Conservation (phyloP, 2,329 filamentous ascomycete species). For the Thelonectria blattea region DNA sequence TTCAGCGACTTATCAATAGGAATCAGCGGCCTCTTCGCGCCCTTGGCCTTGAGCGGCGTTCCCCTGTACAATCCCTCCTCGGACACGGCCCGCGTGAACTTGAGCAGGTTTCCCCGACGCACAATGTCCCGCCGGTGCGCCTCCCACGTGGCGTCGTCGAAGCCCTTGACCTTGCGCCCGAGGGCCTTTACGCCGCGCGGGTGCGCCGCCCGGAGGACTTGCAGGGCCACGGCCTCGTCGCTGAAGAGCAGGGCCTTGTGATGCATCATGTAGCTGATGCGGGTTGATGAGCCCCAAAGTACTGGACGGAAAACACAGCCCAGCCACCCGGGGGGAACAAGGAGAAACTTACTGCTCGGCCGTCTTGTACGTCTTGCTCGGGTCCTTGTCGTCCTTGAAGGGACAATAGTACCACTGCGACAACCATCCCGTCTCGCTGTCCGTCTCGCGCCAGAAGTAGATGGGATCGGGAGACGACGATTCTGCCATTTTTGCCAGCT, state of each 20-base stretch:
- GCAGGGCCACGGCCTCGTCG: constrained; percentile 49
- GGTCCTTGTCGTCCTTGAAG: constrained; percentile 51
- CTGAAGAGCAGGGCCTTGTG: constrained; percentile 58
- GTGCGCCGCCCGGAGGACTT: constrained; percentile 54
- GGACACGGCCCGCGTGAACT: constrained; percentile 58
- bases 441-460: constrained; percentile 58
- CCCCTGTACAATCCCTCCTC: constrained; percentile 38
- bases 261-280: constrained; percentile 59
- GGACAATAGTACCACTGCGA: constrained; percentile 65
- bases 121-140: constrained; percentile 60
- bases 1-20: constrained; percentile 49
- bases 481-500: constrained; percentile 15
- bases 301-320: neutral
- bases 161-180: constrained; percentile 60
- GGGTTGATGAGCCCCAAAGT: neutral
- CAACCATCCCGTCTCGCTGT: constrained; percentile 59
- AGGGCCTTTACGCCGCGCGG: constrained; percentile 59
- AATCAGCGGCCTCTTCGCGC: constrained; percentile 23
- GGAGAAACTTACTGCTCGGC: constrained; percentile 55
- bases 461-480: constrained; percentile 31
- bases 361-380: constrained; percentile 51
- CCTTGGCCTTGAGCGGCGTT: constrained; percentile 26
- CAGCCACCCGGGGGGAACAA: neutral
- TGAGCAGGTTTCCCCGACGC: constrained; percentile 61
- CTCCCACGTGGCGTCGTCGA: constrained; percentile 59